Evolutionary conservation across 2,329 filamentous ascomycete genomes (phyloP).

Genomic region (Arthrobotrys megalospora): DNA sequence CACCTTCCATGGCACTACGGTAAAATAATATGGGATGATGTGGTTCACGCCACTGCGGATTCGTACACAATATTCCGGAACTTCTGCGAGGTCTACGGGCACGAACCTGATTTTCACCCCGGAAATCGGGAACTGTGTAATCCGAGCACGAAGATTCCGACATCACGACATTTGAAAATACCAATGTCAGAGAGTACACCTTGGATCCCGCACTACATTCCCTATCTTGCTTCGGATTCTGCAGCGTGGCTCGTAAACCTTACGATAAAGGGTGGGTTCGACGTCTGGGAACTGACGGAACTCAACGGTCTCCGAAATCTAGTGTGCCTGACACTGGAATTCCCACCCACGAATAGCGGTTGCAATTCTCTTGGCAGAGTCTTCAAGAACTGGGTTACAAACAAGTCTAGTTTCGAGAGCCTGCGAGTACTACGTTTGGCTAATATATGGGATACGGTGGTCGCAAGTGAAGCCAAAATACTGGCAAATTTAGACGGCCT

Average conservation of each 20-base stretch:
- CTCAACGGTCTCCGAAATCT: conserved; percentile 39
- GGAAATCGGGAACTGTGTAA: conserved; percentile 44
- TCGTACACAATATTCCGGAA: conserved; percentile 56
- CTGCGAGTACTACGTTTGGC: conserved; percentile 33
- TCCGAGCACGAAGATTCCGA: neutral
- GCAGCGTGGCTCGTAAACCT: conserved; percentile 48
- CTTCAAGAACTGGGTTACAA: conserved; percentile 56
- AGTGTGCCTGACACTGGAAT: conserved; percentile 35
- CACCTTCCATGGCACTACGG: conserved; percentile 47
- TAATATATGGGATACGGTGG: conserved; percentile 7
- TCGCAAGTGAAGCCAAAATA: conserved; percentile 12
- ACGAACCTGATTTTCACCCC: conserved; percentile 54
- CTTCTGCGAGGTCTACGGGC: conserved; percentile 56
- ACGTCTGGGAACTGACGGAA: conserved; percentile 50
- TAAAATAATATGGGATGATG: conserved; percentile 55
- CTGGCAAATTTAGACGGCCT: conserved; percentile 22
- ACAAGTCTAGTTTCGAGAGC: conserved; percentile 35
- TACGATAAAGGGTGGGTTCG: conserved; percentile 34
- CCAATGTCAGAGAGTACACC: conserved; percentile 37
- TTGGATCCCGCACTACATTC: conserved; percentile 50
- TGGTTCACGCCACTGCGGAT: conserved; percentile 44
- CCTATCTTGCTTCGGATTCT: conserved; percentile 26
- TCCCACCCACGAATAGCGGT: neutral
- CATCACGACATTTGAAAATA: conserved; percentile 42
- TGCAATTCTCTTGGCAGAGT: conserved; percentile 35